Percentiles rank a stretch among this genome's conserved stretches.
phyloP scores from a whole-genome alignment of 1,139 yeast genomes.

The Kodamaea ohmeri region DNA sequence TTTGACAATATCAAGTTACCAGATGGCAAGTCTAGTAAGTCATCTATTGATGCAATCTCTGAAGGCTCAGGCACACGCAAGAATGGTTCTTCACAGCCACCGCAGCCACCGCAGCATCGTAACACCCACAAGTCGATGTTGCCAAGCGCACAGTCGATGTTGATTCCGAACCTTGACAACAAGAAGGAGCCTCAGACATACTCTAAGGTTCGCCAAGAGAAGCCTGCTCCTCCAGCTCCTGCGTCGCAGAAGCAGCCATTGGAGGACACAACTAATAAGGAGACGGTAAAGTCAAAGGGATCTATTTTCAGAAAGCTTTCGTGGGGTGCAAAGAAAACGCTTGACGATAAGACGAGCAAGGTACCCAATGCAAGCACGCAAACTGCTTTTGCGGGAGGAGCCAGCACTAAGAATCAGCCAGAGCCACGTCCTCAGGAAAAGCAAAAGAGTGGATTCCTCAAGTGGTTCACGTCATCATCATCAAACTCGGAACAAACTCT shows the following conservation, averaged over 20 bases:
- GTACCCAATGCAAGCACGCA: conserved; percentile 3
- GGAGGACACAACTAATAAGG: conserved; percentile 33
- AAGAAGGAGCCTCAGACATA: conserved; percentile 20
- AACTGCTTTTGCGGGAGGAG: conserved; percentile 1
- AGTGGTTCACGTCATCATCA: conserved; percentile 44
- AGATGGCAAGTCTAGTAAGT: conserved; percentile 21
- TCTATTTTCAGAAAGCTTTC: conserved; percentile 67
- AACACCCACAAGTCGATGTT: conserved; percentile 23
- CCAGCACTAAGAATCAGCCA: neutral
- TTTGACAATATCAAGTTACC: conserved; percentile 49
- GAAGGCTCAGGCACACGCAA: conserved; percentile 1
- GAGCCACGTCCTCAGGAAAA: conserved; percentile 40
- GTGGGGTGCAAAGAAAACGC: conserved; percentile 46
- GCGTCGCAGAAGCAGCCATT: conserved; percentile 14
- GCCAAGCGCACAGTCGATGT: conserved; percentile 41
- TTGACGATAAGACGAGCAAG: conserved; percentile 17
- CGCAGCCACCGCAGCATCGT: conserved; percentile 9
- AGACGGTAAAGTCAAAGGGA: conserved; percentile 37
- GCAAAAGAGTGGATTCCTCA: conserved; percentile 34
- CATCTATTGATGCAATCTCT: conserved; percentile 11
- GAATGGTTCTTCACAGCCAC: conserved; percentile 5
- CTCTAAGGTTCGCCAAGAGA: conserved; percentile 27
- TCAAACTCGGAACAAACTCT: conserved; percentile 7
- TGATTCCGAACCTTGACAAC: conserved; percentile 29
- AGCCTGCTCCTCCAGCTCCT: conserved; percentile 14